These are phyloP conservation scores for Bromus sterilis DNA, from an alignment of 176 grass and related monocot species.

Conservation along the genomic window DNA sequence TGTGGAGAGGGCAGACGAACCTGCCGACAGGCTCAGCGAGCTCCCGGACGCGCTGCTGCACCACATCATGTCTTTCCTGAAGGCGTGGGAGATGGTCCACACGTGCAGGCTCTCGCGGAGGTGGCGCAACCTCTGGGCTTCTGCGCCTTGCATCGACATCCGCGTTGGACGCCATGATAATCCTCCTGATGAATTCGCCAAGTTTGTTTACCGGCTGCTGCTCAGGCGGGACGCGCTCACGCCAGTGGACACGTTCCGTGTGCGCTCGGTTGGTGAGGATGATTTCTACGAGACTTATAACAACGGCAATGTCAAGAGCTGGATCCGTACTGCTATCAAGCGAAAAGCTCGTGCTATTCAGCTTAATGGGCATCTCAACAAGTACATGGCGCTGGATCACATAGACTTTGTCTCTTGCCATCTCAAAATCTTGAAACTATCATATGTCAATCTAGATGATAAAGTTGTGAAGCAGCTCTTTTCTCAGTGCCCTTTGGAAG, in stretches of 20 bases:
- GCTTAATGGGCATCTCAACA: neutral
- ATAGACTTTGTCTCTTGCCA: neutral
- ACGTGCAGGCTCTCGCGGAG: neutral
- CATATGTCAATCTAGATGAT: neutral
- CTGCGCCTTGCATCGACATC: neutral
- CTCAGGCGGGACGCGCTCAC: neutral
- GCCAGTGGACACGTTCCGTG: neutral
- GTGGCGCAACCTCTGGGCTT: neutral
- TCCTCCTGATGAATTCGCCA: neutral
- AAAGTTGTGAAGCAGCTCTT: neutral
- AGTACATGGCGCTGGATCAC: neutral
- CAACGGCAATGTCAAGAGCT: neutral
- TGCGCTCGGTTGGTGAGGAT: neutral
- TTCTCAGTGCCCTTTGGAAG: conserved; percentile 9
- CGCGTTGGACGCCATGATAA: neutral
- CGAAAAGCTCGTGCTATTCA: neutral
- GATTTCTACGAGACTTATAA: neutral
- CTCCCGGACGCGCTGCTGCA: neutral
- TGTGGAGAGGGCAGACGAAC: neutral
- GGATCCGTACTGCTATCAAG: neutral
- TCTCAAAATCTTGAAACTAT: conserved; percentile 1
- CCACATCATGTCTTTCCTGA: neutral
- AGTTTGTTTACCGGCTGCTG: neutral
- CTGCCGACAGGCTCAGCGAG: neutral
- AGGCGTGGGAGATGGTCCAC: neutral